These are phyloP conservation scores for Boletus edulis DNA, from an alignment of 768 basidiomycete genomes.

Conservation along the genomic window DNA sequence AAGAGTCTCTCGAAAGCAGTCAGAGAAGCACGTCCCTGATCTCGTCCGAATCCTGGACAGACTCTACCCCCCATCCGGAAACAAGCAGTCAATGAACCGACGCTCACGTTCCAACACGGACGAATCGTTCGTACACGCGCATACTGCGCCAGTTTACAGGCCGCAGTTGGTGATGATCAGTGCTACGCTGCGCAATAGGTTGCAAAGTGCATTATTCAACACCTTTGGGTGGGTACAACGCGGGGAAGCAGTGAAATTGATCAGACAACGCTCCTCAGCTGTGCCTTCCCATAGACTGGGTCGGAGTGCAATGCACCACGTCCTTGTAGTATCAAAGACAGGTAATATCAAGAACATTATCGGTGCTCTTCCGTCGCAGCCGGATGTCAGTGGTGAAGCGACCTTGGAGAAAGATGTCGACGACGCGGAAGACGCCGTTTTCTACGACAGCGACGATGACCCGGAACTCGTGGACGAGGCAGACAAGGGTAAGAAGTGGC, in stretches of 20 bases:
- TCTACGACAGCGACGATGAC: constrained; percentile 25
- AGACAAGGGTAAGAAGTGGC: constrained; percentile 18
- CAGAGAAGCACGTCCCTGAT: constrained; percentile 53
- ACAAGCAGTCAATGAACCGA: neutral
- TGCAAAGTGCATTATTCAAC: constrained; percentile 39
- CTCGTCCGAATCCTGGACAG: constrained; percentile 59
- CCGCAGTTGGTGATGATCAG: constrained; percentile 70
- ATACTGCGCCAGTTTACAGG: constrained; percentile 14
- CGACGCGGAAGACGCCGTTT: constrained; percentile 16
- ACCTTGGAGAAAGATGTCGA: neutral
- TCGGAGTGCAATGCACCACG: constrained; percentile 45
- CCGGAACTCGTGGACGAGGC: constrained; percentile 14
- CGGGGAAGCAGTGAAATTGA: constrained; percentile 33
- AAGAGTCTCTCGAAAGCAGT: constrained; percentile 38
- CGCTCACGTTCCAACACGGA: neutral
- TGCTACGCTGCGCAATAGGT: constrained; percentile 61
- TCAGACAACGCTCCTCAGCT: constrained; percentile 25
- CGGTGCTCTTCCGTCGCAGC: constrained; percentile 35
- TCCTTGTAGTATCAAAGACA: constrained; percentile 57
- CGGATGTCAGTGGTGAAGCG: neutral
- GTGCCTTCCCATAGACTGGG: constrained; percentile 26
- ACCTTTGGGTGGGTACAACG: constrained; percentile 59
- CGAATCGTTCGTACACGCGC: constrained; percentile 5
- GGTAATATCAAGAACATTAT: constrained; percentile 54
- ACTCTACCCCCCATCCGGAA: constrained; percentile 44